Percentiles rank a stretch among this genome's conserved stretches.
Conservation (phyloP, 2,329 filamentous ascomycete species). For the Paraconiothyrium brasiliense region DNA sequence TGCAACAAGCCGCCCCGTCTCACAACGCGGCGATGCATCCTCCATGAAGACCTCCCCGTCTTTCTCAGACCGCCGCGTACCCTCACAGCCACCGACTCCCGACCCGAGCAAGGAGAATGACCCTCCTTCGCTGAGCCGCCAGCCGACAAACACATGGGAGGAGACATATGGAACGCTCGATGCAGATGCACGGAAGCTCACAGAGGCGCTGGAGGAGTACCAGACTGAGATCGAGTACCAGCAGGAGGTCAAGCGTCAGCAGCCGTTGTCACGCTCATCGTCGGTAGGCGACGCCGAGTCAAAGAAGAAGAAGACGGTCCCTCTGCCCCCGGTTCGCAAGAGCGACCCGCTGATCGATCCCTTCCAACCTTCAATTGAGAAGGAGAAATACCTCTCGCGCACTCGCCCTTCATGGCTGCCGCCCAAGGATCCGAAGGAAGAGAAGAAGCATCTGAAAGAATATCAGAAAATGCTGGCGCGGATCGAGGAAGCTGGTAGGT, state of each 20-base stretch:
- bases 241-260: constrained; percentile 63
- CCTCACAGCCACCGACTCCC: constrained; percentile 32
- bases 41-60: constrained; percentile 40
- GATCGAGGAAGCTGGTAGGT: constrained; percentile 65
- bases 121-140: constrained; percentile 49
- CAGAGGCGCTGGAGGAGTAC: constrained; percentile 82
- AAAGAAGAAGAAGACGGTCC: constrained; percentile 64
- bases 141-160: constrained; percentile 78
- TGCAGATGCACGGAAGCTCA: constrained; percentile 76
- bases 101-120: constrained; percentile 29
- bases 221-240: constrained; percentile 67
- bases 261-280: constrained; percentile 48
- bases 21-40: constrained; percentile 22
- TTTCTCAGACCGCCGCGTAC: constrained; percentile 31
- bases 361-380: constrained; percentile 84
- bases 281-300: constrained; percentile 41
- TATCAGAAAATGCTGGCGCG: constrained; percentile 83
- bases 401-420: constrained; percentile 84
- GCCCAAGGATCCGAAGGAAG: constrained; percentile 88
- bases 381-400: constrained; percentile 81
- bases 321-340: constrained; percentile 72
- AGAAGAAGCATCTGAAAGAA: constrained; percentile 85
- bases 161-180: constrained; percentile 74
- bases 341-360: constrained; percentile 87
- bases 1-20: constrained; percentile 24